Conservation (phyloP, 116 monocot genomes). For the Iris pallida region DNA sequence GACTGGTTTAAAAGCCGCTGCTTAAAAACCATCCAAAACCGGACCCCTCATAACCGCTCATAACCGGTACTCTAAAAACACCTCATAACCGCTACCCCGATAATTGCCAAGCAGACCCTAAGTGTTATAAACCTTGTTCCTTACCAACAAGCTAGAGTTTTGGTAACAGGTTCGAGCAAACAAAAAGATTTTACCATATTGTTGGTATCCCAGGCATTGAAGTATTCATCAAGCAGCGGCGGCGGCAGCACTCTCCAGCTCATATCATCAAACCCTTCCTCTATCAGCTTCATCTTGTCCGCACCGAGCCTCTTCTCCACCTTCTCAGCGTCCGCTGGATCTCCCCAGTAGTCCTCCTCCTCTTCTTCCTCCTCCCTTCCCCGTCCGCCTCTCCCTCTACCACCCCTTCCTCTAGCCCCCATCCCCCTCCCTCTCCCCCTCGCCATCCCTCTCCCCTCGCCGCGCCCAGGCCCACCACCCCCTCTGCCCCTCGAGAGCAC, state of each 20-base stretch:
- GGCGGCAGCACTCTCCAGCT: constrained; percentile 32
- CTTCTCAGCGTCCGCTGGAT: constrained; percentile 35
- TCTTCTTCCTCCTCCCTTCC: background rate
- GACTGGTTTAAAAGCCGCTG: too few relatives aligned
- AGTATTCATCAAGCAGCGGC: constrained; percentile 37
- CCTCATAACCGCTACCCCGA: too few relatives aligned
- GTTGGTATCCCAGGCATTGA: constrained; percentile 52
- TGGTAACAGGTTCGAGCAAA: background rate
- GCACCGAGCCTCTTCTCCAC: constrained; percentile 55
- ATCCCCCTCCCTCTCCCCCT: constrained; percentile 10
- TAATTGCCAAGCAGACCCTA: too few relatives aligned
- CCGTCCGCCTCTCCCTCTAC: constrained; percentile 13
- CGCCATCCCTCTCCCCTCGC: constrained; percentile 10
- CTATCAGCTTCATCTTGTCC: constrained; percentile 42
- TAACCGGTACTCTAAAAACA: too few relatives aligned
- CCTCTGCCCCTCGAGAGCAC: constrained; percentile 30
- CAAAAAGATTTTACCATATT: constrained; percentile 35
- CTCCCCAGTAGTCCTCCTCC: constrained; percentile 4
- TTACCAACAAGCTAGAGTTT: too few relatives aligned
- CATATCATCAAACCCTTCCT: constrained; percentile 38
- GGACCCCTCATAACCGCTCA: too few relatives aligned
- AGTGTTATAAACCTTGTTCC: too few relatives aligned
- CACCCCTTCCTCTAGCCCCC: constrained; percentile 16
- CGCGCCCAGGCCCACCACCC: background rate
- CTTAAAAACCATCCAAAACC: too few relatives aligned